Evolutionary conservation across 75 land plant genomes (phyloP).

Genomic region (Azolla pinnata): DNA sequence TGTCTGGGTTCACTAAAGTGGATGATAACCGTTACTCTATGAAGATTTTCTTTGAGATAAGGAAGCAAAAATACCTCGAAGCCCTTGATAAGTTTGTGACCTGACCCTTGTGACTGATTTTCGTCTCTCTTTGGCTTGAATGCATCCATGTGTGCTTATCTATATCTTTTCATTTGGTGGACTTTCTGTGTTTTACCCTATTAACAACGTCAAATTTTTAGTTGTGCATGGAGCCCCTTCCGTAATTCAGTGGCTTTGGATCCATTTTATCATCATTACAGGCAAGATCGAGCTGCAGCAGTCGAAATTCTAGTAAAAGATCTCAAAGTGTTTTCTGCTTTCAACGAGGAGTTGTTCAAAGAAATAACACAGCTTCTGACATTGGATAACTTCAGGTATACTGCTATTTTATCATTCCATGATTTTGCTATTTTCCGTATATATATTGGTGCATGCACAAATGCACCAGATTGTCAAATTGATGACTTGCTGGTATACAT

Average conservation of each 20-base stretch:
- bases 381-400: conserved; percentile 68
- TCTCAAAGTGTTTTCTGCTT: conserved; percentile 64
- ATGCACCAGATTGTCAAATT: too few species aligned
- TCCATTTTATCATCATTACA: too few species aligned
- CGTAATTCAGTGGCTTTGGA: too few species aligned
- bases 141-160: too few species aligned
- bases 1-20: conserved; percentile 42
- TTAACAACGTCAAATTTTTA: too few species aligned
- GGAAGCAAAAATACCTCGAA: conserved; percentile 44
- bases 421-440: not conserved
- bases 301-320: conserved; percentile 72
- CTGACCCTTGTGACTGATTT: not conserved
- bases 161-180: too few species aligned
- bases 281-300: conserved; percentile 68
- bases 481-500: too few species aligned
- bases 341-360: conserved; percentile 69
- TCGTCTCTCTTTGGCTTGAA: too few species aligned
- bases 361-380: conserved; percentile 76
- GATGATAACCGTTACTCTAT: conserved; percentile 46
- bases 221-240: too few species aligned
- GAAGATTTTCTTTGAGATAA: conserved; percentile 45
- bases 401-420: not conserved
- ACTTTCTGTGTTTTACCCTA: too few species aligned
- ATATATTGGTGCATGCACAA: too few species aligned
- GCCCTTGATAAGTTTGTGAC: conserved; percentile 38